A percentile compares a stretch with the other conserved stretches of the same genome.
These are phyloP conservation scores for Suillus subalutaceus DNA, from an alignment of 768 basidiomycete genomes.

Conservation along the genomic window DNA sequence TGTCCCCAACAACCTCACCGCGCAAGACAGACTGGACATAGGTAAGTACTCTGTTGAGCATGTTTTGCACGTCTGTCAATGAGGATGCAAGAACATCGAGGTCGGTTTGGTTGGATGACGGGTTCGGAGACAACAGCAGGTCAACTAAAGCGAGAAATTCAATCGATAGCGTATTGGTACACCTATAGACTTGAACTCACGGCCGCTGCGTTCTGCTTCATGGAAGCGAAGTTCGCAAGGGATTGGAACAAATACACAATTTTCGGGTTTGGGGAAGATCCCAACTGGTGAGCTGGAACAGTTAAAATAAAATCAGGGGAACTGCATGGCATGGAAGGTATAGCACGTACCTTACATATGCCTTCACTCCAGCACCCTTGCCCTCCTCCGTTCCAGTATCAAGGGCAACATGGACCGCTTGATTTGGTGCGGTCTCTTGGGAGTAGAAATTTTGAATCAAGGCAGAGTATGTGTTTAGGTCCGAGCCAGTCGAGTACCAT, in stretches of 20 bases:
- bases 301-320: constrained; percentile 14
- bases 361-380: constrained; percentile 74
- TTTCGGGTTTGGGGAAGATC: constrained; percentile 87
- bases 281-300: constrained; percentile 79
- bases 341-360: constrained; percentile 74
- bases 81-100: constrained; percentile 79
- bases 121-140: constrained; percentile 22
- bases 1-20: constrained; percentile 79
- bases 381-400: constrained; percentile 79
- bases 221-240: constrained; percentile 85
- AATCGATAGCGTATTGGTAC: background rate
- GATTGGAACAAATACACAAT: constrained; percentile 92
- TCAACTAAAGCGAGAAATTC: constrained; percentile 5
- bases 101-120: constrained; percentile 62
- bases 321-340: constrained; percentile 13
- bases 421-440: constrained; percentile 86
- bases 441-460: constrained; percentile 98
- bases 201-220: constrained; percentile 81
- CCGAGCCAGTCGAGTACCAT: constrained; percentile 86
- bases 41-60: constrained; percentile 83
- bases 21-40: constrained; percentile 83
- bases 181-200: constrained; percentile 49
- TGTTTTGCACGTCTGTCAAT: constrained; percentile 65
- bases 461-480: constrained; percentile 90
- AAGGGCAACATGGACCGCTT: constrained; percentile 88